Evolutionary conservation across 169 alveolate genomes (phyloP).

Genomic region (Plasmodium yoelii): DNA sequence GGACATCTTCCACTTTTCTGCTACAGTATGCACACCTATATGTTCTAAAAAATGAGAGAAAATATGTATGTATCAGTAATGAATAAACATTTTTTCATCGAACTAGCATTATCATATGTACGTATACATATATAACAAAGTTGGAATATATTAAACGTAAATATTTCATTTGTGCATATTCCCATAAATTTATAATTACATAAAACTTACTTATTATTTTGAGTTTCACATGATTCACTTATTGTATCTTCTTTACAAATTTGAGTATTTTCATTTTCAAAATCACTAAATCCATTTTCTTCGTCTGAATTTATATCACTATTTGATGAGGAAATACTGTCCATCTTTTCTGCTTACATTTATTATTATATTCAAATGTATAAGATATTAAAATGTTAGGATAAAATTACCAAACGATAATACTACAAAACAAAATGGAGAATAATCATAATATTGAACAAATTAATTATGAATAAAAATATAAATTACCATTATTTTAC

Average conservation of each 20-base stretch:
- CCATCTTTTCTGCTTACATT: conserved; percentile 35
- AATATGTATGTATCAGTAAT: neutral
- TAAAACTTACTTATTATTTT: conserved; percentile 28
- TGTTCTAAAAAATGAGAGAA: conserved; percentile 3
- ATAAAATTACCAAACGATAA: neutral
- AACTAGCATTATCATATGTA: neutral
- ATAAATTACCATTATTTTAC: too few species aligned
- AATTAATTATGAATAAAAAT: too few species aligned
- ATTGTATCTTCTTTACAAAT: conserved; percentile 5
- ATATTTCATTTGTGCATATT: too few species aligned
- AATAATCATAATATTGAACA: neutral
- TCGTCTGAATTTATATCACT: conserved; percentile 13
- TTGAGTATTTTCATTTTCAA: neutral
- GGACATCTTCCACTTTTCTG: conserved; percentile 61
- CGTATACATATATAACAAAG: neutral
- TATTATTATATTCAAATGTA: neutral
- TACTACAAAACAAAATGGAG: conserved; percentile 3
- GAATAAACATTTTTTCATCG: neutral
- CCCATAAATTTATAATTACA: too few species aligned
- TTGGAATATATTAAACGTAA: too few species aligned
- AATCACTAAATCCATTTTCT: conserved; percentile 5
- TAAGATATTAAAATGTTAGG: neutral
- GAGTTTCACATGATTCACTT: conserved; percentile 15
- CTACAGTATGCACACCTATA: conserved; percentile 45
- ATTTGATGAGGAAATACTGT: conserved; percentile 7